These are phyloP conservation scores for Ceratocystiopsis minuta DNA, from an alignment of 2,329 filamentous ascomycete genomes.

Conservation along the genomic window DNA sequence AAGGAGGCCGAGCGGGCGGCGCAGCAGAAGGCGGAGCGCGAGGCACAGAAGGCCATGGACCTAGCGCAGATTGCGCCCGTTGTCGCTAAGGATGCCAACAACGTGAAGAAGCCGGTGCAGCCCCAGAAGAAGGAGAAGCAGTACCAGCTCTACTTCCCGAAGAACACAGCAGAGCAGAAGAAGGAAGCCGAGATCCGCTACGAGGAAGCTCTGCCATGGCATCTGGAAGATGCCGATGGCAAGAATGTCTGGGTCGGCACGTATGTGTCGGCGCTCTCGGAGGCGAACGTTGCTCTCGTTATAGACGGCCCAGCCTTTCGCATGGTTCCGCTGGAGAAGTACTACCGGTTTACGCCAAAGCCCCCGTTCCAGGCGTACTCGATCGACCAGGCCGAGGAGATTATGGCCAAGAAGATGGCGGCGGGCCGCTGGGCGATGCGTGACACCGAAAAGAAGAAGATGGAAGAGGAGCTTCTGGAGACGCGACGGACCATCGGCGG, in stretches of 20 bases:
- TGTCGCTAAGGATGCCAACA: conserved; percentile 39
- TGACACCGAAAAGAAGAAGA: conserved; percentile 39
- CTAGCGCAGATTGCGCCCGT: conserved; percentile 86
- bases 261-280: conserved; percentile 76
- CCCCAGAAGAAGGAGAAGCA: conserved; percentile 56
- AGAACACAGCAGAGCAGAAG: conserved; percentile 61
- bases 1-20: conserved; percentile 47
- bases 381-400: conserved; percentile 69
- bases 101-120: conserved; percentile 13
- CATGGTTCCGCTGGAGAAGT: conserved; percentile 87
- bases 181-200: conserved; percentile 61
- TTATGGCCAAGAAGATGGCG: conserved; percentile 62
- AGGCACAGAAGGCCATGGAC: conserved; percentile 72
- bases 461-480: conserved; percentile 43
- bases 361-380: conserved; percentile 61
- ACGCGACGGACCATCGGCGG: conserved; percentile 33
- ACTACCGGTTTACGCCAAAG: conserved; percentile 75
- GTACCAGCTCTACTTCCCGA: conserved; percentile 69
- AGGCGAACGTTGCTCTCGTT: conserved; percentile 64
- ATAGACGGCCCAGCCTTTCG: conserved; percentile 54
- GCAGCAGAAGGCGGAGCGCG: conserved; percentile 58
- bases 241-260: conserved; percentile 88
- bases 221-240: conserved; percentile 87
- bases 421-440: conserved; percentile 68
- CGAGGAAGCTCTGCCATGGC: conserved; percentile 91